Evolutionary conservation across 176 grass and related monocot genomes (phyloP).

Genomic region (Avena sativa): DNA sequence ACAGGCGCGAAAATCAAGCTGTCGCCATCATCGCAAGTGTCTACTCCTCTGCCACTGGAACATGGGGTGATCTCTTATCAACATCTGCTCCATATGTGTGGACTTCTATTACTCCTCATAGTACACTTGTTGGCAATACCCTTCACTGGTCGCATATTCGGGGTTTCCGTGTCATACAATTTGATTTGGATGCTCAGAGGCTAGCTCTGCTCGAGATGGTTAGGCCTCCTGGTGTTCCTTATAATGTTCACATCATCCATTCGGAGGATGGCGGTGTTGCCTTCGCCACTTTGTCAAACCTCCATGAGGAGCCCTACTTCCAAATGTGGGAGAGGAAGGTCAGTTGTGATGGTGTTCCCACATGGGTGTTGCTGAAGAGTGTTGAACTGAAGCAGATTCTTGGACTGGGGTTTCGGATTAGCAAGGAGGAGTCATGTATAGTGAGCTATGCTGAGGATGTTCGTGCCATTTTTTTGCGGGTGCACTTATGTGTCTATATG

Average conservation of each 20-base stretch:
- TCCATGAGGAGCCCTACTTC: background rate
- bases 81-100: background rate
- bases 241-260: background rate
- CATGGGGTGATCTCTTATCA: background rate
- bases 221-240: background rate
- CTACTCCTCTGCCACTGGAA: background rate
- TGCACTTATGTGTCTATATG: background rate
- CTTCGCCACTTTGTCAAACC: background rate
- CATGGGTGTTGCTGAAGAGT: background rate
- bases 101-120: too few species aligned
- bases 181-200: background rate
- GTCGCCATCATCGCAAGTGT: background rate
- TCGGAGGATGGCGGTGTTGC: background rate
- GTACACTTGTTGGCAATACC: background rate
- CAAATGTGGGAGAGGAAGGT: slow-evolving; percentile 15
- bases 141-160: background rate
- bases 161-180: background rate
- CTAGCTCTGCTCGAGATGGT: background rate
- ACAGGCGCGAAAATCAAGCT: background rate
- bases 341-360: background rate
- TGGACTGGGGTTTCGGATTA: background rate
- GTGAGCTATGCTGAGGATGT: background rate
- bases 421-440: background rate
- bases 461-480: background rate
- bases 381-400: background rate